A percentile compares a stretch with the other conserved stretches of the same genome.
These are phyloP conservation scores for Lenzites betulinus DNA, from an alignment of 768 basidiomycete genomes.

Conservation along the genomic window DNA sequence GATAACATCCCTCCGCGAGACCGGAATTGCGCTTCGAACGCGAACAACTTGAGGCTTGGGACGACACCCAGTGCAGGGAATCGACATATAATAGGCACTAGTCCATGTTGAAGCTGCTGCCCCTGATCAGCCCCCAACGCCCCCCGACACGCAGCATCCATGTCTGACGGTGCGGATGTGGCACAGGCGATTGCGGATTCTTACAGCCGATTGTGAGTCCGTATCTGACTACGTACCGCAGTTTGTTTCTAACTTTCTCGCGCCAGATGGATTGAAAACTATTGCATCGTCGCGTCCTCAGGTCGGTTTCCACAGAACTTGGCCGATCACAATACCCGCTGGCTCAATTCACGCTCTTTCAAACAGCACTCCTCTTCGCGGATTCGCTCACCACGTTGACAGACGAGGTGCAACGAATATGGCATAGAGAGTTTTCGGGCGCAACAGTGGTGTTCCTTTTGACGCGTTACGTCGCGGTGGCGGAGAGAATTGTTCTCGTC, in stretches of 20 bases:
- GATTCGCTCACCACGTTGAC: slow-evolving; percentile 16
- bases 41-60: no score
- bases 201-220: slow-evolving; percentile 1
- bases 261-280: slow-evolving; percentile 3
- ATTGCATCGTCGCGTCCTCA: slow-evolving; percentile 15
- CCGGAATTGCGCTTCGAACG: no score
- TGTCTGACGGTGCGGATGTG: slow-evolving; percentile 2
- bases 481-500: slow-evolving; percentile 19
- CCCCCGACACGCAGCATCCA: no score
- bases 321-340: no score
- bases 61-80: no score
- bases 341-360: no score
- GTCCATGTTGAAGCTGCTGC: no score
- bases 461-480: slow-evolving; percentile 18
- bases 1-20: no score
- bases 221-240: no score
- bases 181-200: slow-evolving; percentile 3
- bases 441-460: slow-evolving; percentile 18
- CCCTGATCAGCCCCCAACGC: no score
- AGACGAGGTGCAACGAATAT: slow-evolving; percentile 20
- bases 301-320: neutral
- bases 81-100: no score
- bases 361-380: slow-evolving; percentile 9
- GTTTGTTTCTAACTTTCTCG: neutral
- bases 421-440: slow-evolving; percentile 18